Evolutionary conservation across 495 filamentous ascomycete genomes (phyloP).

Genomic region (Podospora pseudocomata): DNA sequence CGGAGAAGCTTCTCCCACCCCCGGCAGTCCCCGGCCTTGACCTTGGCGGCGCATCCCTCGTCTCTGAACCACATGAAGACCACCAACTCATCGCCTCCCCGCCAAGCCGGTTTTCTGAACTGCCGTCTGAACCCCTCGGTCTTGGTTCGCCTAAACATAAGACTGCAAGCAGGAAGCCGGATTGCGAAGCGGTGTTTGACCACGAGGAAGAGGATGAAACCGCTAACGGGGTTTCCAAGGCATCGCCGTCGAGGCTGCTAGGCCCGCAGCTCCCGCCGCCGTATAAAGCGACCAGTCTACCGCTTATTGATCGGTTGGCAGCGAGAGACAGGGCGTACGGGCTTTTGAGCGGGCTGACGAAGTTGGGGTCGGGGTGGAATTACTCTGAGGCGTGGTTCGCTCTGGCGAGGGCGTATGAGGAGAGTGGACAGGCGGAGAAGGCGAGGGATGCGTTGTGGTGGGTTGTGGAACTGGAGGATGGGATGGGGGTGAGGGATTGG

Average conservation of each 20-base stretch:
- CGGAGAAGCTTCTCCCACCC: constrained; percentile 53
- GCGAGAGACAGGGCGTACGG: constrained; percentile 83
- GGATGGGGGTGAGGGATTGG: constrained; percentile 59
- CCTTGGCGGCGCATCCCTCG: constrained; percentile 11
- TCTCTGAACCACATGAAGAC: constrained; percentile 13
- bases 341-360: constrained; percentile 75
- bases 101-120: constrained; percentile 20
- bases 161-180: background rate
- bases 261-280: constrained; percentile 40
- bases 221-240: background rate
- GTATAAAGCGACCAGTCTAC: constrained; percentile 51
- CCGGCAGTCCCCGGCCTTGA: constrained; percentile 40
- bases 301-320: constrained; percentile 70
- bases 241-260: constrained; percentile 15
- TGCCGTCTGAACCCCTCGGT: constrained; percentile 43
- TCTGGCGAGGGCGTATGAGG: constrained; percentile 80
- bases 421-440: constrained; percentile 75
- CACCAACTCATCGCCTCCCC: constrained; percentile 8
- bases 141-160: constrained; percentile 25
- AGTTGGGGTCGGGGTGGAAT: constrained; percentile 86
- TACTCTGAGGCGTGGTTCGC: constrained; percentile 90
- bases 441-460: constrained; percentile 75
- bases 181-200: background rate
- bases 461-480: constrained; percentile 71
- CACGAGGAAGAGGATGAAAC: constrained; percentile 7